Evolutionary conservation across 2,329 filamentous ascomycete species (phyloP).

Genomic region (Pseudocercospora fijiensis): DNA sequence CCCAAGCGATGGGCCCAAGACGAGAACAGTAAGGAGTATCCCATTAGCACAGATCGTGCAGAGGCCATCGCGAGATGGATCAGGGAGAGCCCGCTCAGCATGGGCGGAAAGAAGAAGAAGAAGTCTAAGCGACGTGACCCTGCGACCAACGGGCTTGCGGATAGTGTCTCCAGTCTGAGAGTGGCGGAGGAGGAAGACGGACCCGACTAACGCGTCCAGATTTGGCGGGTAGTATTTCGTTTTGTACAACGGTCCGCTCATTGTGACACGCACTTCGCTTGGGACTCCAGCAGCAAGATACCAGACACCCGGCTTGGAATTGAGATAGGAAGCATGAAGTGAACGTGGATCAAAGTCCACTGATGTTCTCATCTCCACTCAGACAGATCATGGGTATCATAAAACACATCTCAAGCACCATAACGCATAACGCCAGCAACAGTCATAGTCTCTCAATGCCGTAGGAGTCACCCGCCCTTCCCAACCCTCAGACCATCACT

Average conservation of each 20-base stretch:
- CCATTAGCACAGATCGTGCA: constrained; percentile 68
- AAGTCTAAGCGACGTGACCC: constrained; percentile 33
- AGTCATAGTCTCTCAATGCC: background rate
- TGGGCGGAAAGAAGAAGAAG: constrained; percentile 42
- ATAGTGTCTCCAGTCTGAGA: constrained; percentile 18
- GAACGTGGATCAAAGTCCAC: background rate
- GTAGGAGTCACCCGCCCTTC: background rate
- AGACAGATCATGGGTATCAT: background rate
- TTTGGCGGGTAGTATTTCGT: background rate
- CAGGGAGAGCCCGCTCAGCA: constrained; percentile 45
- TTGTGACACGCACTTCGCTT: background rate
- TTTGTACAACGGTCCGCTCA: background rate
- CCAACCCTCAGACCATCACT: background rate
- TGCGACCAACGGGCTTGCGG: constrained; percentile 14
- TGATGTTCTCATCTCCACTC: background rate
- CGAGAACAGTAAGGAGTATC: constrained; percentile 67
- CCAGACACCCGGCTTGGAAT: background rate
- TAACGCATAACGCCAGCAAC: background rate
- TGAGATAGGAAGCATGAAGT: background rate
- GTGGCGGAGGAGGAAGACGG: constrained; percentile 28
- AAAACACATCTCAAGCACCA: background rate
- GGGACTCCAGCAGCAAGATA: background rate
- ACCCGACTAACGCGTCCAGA: constrained; percentile 21
- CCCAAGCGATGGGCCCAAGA: constrained; percentile 63
- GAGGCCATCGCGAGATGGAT: constrained; percentile 70